phyloP scores from a whole-genome alignment of 495 filamentous ascomycete species.

The Penicillium simplicissimum region DNA sequence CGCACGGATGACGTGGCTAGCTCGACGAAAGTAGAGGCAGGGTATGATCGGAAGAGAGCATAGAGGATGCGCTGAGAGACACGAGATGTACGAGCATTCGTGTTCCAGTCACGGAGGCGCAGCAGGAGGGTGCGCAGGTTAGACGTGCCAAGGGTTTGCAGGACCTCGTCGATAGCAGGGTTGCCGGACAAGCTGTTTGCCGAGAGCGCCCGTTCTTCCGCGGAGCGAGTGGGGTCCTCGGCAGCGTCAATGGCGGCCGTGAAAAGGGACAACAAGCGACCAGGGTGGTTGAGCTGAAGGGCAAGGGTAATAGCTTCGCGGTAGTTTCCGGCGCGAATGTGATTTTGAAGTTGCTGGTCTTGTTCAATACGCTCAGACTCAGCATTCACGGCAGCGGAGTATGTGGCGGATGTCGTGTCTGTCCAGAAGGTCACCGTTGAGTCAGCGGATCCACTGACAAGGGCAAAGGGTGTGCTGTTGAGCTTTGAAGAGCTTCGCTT shows the following conservation, averaged over 20 bases:
- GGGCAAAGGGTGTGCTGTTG: constrained; percentile 51
- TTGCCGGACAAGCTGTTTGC: constrained; percentile 63
- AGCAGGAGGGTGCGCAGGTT: constrained; percentile 80
- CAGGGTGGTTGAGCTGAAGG: constrained; percentile 90
- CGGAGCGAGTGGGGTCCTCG: constrained; percentile 34
- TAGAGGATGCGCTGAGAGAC: constrained; percentile 86
- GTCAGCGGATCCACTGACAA: constrained; percentile 89
- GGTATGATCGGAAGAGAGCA: constrained; percentile 75
- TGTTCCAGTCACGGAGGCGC: constrained; percentile 92
- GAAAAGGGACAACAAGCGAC: constrained; percentile 78
- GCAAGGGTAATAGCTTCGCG: constrained; percentile 90
- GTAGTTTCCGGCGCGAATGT: constrained; percentile 80
- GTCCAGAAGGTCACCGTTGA: constrained; percentile 92
- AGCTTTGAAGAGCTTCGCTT: constrained; percentile 34
- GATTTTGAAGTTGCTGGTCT: constrained; percentile 89
- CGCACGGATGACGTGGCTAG: constrained; percentile 50
- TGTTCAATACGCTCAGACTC: constrained; percentile 82
- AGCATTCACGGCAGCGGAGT: constrained; percentile 64
- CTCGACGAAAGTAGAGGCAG: constrained; percentile 68
- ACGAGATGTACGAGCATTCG: constrained; percentile 81
- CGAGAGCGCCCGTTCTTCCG: constrained; percentile 26
- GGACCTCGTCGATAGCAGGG: constrained; percentile 78
- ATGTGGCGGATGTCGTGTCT: constrained; percentile 83
- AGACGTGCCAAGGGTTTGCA: constrained; percentile 73
- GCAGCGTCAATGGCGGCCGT: constrained; percentile 69